Percentiles rank a stretch among this genome's conserved stretches.
These are phyloP conservation scores for Diplodia corticola DNA, from an alignment of 2,329 filamentous ascomycete genomes.

Conservation along the genomic window DNA sequence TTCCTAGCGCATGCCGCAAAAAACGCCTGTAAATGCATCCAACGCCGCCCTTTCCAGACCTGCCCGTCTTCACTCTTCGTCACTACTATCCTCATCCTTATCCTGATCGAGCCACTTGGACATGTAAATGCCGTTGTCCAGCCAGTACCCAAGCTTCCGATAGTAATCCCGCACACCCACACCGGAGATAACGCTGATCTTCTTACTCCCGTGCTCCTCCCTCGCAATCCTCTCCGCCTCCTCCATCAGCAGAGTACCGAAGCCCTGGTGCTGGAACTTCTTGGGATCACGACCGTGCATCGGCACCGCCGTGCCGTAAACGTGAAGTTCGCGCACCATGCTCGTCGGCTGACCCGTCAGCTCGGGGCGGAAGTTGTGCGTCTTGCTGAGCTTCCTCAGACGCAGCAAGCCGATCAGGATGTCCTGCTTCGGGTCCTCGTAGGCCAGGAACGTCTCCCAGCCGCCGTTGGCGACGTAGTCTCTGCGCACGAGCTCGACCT, in stretches of 20 bases:
- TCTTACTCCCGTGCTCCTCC: conserved; percentile 88
- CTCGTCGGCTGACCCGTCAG: conserved; percentile 84
- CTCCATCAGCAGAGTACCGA: conserved; percentile 94
- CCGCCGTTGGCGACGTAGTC: conserved; percentile 95
- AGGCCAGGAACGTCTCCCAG: conserved; percentile 98
- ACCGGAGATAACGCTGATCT: conserved; percentile 97
- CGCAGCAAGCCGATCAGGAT: conserved; percentile 90
- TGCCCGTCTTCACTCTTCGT: neutral
- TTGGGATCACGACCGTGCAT: conserved; percentile 91
- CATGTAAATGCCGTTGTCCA: conserved; percentile 63
- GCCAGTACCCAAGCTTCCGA: conserved; percentile 79
- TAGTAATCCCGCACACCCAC: conserved; percentile 97
- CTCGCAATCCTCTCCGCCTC: conserved; percentile 94
- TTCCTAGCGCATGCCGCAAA: neutral
- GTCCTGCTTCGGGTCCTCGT: conserved; percentile 97
- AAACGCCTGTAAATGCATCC: neutral
- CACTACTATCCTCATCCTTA: conserved; percentile 13
- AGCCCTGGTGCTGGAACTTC: conserved; percentile 98
- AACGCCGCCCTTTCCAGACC: neutral
- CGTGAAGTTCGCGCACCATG: conserved; percentile 90
- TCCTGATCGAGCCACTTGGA: conserved; percentile 37
- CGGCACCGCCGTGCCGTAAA: conserved; percentile 96
- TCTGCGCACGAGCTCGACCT: conserved; percentile 89
- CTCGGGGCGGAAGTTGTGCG: conserved; percentile 90
- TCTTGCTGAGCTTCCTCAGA: conserved; percentile 84